Conservation (phyloP, 2,329 filamentous ascomycete species). For the Lecanicillium sp. region DNA sequence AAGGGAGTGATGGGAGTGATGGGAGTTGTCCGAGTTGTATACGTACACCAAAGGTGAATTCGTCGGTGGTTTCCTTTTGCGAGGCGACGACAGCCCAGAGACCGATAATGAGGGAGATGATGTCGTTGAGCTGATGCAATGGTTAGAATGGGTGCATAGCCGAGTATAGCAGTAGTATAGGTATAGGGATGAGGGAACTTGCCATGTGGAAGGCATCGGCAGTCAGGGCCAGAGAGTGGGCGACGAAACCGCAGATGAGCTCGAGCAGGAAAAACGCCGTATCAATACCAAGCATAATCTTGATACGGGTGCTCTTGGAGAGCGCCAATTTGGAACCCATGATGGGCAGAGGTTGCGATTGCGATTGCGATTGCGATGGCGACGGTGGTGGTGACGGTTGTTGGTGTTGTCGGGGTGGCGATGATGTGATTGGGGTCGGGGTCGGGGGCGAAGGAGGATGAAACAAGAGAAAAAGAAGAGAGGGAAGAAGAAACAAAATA, state of each 20-base stretch:
- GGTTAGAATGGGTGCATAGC: no score
- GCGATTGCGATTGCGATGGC: not conserved
- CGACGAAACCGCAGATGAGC: constrained; percentile 75
- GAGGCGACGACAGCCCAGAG: constrained; percentile 93
- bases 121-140: constrained; percentile 98
- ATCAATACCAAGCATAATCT: constrained; percentile 89
- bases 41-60: constrained; percentile 88
- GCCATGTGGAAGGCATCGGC: constrained; percentile 99
- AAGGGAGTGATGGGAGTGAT: not conserved
- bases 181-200: constrained; percentile 24
- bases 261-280: constrained; percentile 85
- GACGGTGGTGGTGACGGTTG: no score
- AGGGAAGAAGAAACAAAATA: no score
- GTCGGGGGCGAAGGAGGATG: no score
- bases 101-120: constrained; percentile 86
- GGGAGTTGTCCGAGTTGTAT: no score
- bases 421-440: no score
- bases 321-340: constrained; percentile 59
- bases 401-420: no score
- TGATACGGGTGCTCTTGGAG: constrained; percentile 88
- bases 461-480: no score
- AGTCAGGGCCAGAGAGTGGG: constrained; percentile 86
- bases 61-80: constrained; percentile 76
- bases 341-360: constrained; percentile 13
- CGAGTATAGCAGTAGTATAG: no score